Evolutionary conservation across 129 eudicot species (phyloP).

Genomic region (Centrapalus pauciflorus): DNA sequence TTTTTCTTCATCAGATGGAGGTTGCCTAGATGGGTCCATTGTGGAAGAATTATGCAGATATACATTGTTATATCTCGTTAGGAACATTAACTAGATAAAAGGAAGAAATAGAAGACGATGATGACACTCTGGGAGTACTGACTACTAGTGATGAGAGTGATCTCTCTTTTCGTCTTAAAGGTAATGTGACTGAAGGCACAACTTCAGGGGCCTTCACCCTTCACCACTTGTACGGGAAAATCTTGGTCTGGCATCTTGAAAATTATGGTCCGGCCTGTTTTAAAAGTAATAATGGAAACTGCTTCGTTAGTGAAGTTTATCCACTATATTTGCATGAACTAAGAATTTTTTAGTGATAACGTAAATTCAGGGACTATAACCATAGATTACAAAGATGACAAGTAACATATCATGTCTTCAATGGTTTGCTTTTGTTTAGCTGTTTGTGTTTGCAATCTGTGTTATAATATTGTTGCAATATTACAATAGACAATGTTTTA

Average conservation of each 20-base stretch:
- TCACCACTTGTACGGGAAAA: slow-evolving; percentile 69
- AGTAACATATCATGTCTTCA: too few relatives aligned
- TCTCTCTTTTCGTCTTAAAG: slow-evolving; percentile 75
- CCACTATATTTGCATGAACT: neutral
- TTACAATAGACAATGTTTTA: too few relatives aligned
- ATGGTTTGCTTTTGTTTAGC: too few relatives aligned
- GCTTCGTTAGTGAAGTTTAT: too few relatives aligned
- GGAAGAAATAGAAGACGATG: neutral
- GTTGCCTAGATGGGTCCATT: slow-evolving; percentile 40
- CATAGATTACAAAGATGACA: neutral
- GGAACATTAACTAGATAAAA: neutral
- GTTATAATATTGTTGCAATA: too few relatives aligned
- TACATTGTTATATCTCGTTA: neutral
- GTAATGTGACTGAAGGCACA: slow-evolving; percentile 40
- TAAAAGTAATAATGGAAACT: neutral
- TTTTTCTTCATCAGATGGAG: slow-evolving; percentile 39
- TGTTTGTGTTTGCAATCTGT: too few relatives aligned
- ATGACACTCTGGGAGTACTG: slow-evolving; percentile 68
- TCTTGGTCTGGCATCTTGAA: slow-evolving; percentile 80
- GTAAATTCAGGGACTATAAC: neutral
- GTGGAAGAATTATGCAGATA: slow-evolving; percentile 53
- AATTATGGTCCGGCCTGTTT: slow-evolving; percentile 83
- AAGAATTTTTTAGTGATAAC: neutral
- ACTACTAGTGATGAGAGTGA: slow-evolving; percentile 82
- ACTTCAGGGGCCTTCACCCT: slow-evolving; percentile 67